These are phyloP conservation scores for Falciphora oryzae DNA, from an alignment of 2,329 filamentous ascomycete genomes.

Conservation along the genomic window DNA sequence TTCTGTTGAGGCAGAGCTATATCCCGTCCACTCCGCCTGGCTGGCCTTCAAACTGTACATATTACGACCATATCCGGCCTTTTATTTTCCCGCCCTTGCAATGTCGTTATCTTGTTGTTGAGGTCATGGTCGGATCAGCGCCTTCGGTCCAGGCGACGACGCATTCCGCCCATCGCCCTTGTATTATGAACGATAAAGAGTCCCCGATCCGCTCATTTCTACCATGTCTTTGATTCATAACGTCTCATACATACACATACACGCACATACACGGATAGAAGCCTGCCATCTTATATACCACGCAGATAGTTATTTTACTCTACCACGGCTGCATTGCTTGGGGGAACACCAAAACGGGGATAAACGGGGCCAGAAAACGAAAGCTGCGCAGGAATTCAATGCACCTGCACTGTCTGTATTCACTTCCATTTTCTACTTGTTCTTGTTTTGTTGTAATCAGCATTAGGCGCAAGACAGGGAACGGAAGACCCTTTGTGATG, in stretches of 20 bases:
- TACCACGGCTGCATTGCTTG: not conserved
- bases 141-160: not conserved
- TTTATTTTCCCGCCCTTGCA: not conserved
- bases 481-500: no score
- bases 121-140: not conserved
- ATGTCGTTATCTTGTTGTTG: not conserved
- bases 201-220: not conserved
- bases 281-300: not conserved
- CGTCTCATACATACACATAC: constrained; percentile 4
- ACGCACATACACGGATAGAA: not conserved
- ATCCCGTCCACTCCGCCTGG: not conserved
- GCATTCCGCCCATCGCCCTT: not conserved
- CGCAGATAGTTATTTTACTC: not conserved
- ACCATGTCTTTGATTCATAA: not conserved
- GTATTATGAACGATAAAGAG: not conserved
- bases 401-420: not conserved
- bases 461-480: no score
- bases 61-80: constrained; percentile 1
- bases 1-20: constrained; percentile 36
- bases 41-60: constrained; percentile 8
- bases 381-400: not conserved
- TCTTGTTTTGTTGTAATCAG: not conserved
- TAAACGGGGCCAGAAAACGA: not conserved
- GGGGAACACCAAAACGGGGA: not conserved
- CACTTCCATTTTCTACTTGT: not conserved